phyloP scores from a whole-genome alignment of 2,329 filamentous ascomycete species.

The Tolypocladium pustulatum region DNA sequence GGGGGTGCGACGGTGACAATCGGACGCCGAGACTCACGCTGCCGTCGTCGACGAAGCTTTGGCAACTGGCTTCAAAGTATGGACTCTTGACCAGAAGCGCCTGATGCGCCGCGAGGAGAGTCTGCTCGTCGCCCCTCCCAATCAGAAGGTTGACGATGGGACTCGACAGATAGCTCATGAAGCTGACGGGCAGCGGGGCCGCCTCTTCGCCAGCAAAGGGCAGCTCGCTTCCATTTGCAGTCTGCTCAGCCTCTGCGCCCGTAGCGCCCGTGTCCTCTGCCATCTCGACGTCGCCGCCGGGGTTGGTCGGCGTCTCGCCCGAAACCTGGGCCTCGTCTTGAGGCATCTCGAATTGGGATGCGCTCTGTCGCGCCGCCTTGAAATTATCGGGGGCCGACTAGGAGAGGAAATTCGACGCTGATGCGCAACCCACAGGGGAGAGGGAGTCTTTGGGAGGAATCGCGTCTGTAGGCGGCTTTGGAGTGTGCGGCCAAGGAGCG shows the following conservation, averaged over 20 bases:
- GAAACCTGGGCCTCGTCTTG: constrained; percentile 8
- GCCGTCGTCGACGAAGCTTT: constrained; percentile 48
- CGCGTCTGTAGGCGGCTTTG: not conserved
- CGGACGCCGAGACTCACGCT: constrained; percentile 36
- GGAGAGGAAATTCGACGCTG: not conserved
- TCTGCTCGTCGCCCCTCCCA: constrained; percentile 45
- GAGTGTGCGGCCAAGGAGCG: not conserved
- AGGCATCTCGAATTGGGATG: not conserved
- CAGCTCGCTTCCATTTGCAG: constrained; percentile 20
- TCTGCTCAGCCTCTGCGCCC: constrained; percentile 18
- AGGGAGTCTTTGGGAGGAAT: not conserved
- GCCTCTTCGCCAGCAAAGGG: constrained; percentile 26
- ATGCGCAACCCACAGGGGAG: too few species aligned
- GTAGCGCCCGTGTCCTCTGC: constrained; percentile 14
- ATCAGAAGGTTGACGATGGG: constrained; percentile 60
- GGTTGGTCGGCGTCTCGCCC: constrained; percentile 12
- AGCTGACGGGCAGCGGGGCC: constrained; percentile 28
- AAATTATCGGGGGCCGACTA: not conserved
- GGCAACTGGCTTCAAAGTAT: constrained; percentile 56
- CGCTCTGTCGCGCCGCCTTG: not conserved
- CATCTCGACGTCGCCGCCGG: constrained; percentile 29
- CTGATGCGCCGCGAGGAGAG: constrained; percentile 69
- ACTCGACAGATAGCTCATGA: constrained; percentile 53
- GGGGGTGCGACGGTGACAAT: not conserved
- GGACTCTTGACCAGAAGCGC: constrained; percentile 64